Conservation (phyloP, 1,284 basidiomycete species). For the Ustilago xerochloae region DNA sequence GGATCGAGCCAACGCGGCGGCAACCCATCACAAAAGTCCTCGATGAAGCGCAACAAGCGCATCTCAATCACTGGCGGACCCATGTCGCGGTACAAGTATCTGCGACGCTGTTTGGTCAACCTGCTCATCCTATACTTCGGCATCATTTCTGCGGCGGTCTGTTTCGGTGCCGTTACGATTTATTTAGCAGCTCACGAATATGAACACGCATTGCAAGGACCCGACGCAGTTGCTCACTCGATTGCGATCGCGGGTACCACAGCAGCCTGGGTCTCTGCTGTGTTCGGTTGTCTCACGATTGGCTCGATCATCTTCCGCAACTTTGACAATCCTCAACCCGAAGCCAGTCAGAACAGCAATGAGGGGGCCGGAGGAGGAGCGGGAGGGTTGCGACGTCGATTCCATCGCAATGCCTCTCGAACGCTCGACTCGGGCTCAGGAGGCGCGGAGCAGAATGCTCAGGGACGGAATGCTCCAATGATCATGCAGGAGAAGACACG, state of each 20-base stretch:
- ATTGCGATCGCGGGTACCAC: slow-evolving; percentile 10
- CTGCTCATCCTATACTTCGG: slow-evolving; percentile 53
- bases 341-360: slow-evolving; percentile 25
- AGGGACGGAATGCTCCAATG: background rate
- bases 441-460: background rate
- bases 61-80: slow-evolving; percentile 27
- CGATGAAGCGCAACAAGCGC: slow-evolving; percentile 26
- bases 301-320: slow-evolving; percentile 50
- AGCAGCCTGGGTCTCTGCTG: slow-evolving; percentile 36
- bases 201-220: slow-evolving; percentile 27
- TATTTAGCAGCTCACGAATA: slow-evolving; percentile 44
- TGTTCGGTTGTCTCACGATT: slow-evolving; percentile 50
- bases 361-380: slow-evolving; percentile 2
- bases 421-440: slow-evolving; percentile 2
- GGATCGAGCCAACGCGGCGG: slow-evolving; percentile 6
- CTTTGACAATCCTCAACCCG: slow-evolving; percentile 42
- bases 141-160: slow-evolving; percentile 49
- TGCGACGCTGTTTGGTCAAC: slow-evolving; percentile 56
- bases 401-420: slow-evolving; percentile 17
- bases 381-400: slow-evolving; percentile 2
- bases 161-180: slow-evolving; percentile 38
- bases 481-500: slow-evolving; percentile 27
- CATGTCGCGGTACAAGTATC: slow-evolving; percentile 43
- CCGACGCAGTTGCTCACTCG: slow-evolving; percentile 1
- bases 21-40: background rate